Conservation (phyloP, 345 rosid species). For the Heritiera littoralis region DNA sequence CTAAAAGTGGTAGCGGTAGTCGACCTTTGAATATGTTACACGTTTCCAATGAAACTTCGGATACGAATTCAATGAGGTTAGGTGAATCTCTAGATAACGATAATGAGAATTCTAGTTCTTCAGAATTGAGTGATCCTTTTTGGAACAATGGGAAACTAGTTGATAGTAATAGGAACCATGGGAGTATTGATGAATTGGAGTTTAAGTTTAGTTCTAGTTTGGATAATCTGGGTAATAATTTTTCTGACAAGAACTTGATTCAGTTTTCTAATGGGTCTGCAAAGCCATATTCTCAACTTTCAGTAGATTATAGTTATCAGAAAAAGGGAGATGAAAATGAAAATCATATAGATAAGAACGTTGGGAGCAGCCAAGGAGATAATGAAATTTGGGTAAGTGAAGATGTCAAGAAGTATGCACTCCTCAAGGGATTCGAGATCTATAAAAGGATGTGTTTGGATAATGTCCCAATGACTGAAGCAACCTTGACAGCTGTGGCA, state of each 20-base stretch:
- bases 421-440: slow-evolving; percentile 59
- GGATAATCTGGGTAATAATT: slow-evolving; percentile 19
- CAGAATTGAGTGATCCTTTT: slow-evolving; percentile 7
- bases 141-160: slow-evolving; percentile 13
- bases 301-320: slow-evolving; percentile 8
- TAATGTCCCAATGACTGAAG: slow-evolving; percentile 54
- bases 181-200: not conserved
- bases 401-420: slow-evolving; percentile 52
- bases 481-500: slow-evolving; percentile 59
- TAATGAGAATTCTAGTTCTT: slow-evolving; percentile 10
- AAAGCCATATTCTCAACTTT: slow-evolving; percentile 21
- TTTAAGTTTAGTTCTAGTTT: too few relatives aligned
- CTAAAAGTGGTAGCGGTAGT: slow-evolving; percentile 52
- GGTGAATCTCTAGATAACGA: slow-evolving; percentile 17
- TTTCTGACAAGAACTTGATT: slow-evolving; percentile 6
- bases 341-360: slow-evolving; percentile 5
- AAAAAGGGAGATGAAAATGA: slow-evolving; percentile 14
- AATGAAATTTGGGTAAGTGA: slow-evolving; percentile 41
- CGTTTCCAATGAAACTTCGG: slow-evolving; percentile 21
- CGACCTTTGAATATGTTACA: slow-evolving; percentile 34
- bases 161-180: not conserved
- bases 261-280: slow-evolving; percentile 23
- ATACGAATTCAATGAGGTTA: slow-evolving; percentile 6
- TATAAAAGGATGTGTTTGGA: slow-evolving; percentile 49
- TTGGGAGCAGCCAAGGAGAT: slow-evolving; percentile 22